These are phyloP conservation scores for Cyclotella sp. DNA, from an alignment of 108 stramenopile species.

Conservation along the genomic window DNA sequence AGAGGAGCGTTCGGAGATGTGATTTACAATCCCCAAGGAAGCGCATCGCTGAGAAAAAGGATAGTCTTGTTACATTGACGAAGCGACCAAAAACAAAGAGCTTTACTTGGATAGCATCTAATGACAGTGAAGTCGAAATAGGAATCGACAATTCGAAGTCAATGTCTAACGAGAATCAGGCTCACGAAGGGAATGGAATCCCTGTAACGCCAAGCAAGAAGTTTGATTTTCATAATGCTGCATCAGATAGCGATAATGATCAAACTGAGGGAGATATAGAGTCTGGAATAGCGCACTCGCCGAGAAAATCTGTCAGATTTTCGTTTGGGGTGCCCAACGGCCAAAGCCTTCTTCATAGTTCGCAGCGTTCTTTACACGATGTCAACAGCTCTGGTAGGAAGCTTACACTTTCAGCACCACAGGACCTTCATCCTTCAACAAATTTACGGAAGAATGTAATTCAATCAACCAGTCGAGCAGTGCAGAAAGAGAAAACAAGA, in stretches of 20 bases:
- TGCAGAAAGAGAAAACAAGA: constrained; percentile 2
- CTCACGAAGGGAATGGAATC: neutral
- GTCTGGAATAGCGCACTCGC: neutral
- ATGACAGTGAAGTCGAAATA: constrained; percentile 18
- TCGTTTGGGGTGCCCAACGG: neutral
- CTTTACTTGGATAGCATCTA: constrained; percentile 17
- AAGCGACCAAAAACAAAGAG: constrained; percentile 8
- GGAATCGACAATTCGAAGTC: constrained; percentile 11
- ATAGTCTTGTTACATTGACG: neutral
- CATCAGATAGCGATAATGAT: constrained; percentile 13
- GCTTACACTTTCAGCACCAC: neutral
- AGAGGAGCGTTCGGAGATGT: neutral
- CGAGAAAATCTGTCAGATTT: neutral
- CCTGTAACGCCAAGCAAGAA: neutral
- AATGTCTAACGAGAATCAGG: neutral
- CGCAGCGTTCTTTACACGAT: neutral
- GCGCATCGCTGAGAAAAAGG: neutral
- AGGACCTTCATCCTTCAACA: neutral
- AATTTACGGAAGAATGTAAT: neutral
- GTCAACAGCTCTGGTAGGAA: neutral
- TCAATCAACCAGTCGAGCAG: neutral
- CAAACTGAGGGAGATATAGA: neutral
- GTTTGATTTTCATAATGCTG: constrained; percentile 13
- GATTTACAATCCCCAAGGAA: constrained; percentile 10
- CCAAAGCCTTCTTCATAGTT: neutral